A percentile compares a stretch with the other conserved stretches of the same genome.
phyloP scores from a whole-genome alignment of 2,329 filamentous ascomycete species.

The Sordariomycetes sp. region DNA sequence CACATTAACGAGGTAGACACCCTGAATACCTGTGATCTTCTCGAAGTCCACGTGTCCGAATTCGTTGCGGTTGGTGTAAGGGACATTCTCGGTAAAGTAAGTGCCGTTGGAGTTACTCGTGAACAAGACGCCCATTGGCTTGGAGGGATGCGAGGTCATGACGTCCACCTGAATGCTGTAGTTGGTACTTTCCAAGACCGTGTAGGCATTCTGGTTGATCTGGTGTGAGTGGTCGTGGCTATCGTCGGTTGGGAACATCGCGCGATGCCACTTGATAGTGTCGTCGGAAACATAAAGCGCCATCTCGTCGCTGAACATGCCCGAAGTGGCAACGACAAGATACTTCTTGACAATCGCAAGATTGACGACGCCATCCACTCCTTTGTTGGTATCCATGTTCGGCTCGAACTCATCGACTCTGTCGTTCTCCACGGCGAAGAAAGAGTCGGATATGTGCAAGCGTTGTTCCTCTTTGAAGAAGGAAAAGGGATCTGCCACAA shows the following conservation, averaged over 20 bases:
- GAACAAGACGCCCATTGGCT: conserved; percentile 78
- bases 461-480: conserved; percentile 65
- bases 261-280: conserved; percentile 78
- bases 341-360: conserved; percentile 80
- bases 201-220: conserved; percentile 79
- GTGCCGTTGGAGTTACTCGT: conserved; percentile 97
- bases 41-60: conserved; percentile 86
- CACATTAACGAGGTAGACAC: conserved; percentile 81
- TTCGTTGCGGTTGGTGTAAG: conserved; percentile 79
- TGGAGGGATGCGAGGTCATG: conserved; percentile 55
- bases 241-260: conserved; percentile 77
- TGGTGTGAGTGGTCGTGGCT: conserved; percentile 58
- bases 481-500: conserved; percentile 65
- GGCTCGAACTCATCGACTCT: conserved; percentile 61
- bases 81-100: conserved; percentile 85
- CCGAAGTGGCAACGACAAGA: conserved; percentile 73
- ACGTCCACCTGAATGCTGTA: conserved; percentile 98
- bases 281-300: conserved; percentile 85
- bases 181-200: conserved; percentile 88
- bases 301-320: conserved; percentile 77
- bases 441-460: conserved; percentile 74
- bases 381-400: conserved; percentile 62
- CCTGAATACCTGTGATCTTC: conserved; percentile 84
- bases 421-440: conserved; percentile 50
- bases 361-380: conserved; percentile 72